phyloP scores from a whole-genome alignment of 108 stramenopile genomes.

The Cyclotella baltica region DNA sequence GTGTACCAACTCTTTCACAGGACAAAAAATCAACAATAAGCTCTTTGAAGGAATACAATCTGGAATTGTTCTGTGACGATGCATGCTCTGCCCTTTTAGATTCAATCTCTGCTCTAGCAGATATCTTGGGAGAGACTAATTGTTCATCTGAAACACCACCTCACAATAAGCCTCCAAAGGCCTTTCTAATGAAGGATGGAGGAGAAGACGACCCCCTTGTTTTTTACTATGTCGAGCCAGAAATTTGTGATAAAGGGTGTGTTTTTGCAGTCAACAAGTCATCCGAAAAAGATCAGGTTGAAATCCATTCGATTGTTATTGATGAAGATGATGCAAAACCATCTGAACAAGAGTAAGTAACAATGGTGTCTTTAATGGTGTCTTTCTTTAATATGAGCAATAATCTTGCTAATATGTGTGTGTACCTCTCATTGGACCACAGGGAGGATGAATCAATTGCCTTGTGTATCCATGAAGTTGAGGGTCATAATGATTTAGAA shows the following conservation, averaged over 20 bases:
- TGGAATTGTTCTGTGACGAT: constrained; percentile 27
- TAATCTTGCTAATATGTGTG: no score
- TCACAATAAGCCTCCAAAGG: constrained; percentile 11
- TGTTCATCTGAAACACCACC: neutral
- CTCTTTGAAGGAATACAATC: constrained; percentile 30
- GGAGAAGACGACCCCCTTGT: neutral
- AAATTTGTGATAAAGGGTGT: constrained; percentile 4
- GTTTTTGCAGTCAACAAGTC: neutral
- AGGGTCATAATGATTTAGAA: constrained; percentile 32
- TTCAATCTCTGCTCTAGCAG: constrained; percentile 32
- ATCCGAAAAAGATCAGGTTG: neutral
- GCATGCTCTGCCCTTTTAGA: constrained; percentile 17
- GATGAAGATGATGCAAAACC: neutral
- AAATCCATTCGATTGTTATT: neutral
- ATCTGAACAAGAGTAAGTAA: constrained; percentile 2
- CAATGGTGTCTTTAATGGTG: neutral
- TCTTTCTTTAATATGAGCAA: neutral
- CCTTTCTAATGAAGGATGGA: neutral
- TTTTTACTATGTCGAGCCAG: constrained; percentile 4
- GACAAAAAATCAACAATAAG: constrained; percentile 2
- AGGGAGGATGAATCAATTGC: constrained; percentile 17
- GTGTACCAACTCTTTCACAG: constrained; percentile 8
- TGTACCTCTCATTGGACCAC: neutral
- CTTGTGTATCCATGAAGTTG: constrained; percentile 49
- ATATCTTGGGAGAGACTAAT: constrained; percentile 18